Base-by-base conservation (phyloP, 192 early-diverging fungal species). In the Podila verticillata region DNA sequence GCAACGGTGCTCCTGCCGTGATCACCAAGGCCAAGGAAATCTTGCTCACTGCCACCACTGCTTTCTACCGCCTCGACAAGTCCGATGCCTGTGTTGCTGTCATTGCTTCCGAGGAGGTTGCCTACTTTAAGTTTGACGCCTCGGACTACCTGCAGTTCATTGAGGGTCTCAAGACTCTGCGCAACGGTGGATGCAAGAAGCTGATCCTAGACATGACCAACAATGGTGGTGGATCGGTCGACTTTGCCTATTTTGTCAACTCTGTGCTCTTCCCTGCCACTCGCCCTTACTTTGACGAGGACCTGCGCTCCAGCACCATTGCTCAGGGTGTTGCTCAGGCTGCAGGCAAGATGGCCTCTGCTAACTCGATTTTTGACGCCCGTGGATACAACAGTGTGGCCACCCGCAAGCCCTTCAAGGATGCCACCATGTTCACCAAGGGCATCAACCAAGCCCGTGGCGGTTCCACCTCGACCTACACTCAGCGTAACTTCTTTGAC, bases 121-220 rank as follows among this genome's bases (percentile, higher is more conserved):
- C 60, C 8, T 68, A 72, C 31, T 80, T 61, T 39, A 61, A 78
- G 48, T 48, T 61, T 51, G 71, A 66, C 51, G 48, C 54, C 20
- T 48, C 64, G 26, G 63, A 72, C 47, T 83, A 75, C 57, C 17
- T 61, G 12, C 32, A 72, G 17, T 64, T 83, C 60, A 68, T 70
- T 44, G 28, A 65, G 28, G 82, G 82, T 12, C 68, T 83, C 32
- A 35, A 78, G 34, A 26, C 10, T 17, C 54, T 83, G n/a, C 66
- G 65, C 15, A 12, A 61, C 44, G 64, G 58, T 24, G 74, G 82
- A 19, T 75, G 73, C 66, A 75, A 75, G 35, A 83, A 83, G 62
- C 32, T 83, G 49, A 78, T 83, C 31, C 65, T 83, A 31, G 82
- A 83, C 66, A 68, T 83, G 82, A 74, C 82, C 67, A 83, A 83